These are phyloP conservation scores for Phaeosphaeria sp. DNA, from an alignment of 2,329 filamentous ascomycete species.

Conservation along the genomic window DNA sequence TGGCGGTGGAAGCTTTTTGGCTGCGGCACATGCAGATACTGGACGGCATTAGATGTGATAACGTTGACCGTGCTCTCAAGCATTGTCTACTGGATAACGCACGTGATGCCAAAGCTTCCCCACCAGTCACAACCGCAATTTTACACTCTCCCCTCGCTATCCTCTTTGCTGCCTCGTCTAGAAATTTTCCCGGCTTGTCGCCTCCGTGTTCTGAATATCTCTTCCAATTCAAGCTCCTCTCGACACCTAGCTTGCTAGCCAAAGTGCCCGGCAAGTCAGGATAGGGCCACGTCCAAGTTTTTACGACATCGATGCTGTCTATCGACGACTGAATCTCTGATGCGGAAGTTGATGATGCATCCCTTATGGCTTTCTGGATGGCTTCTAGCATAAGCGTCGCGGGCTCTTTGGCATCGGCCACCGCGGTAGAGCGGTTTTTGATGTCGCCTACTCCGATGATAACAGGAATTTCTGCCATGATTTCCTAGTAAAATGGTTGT, in stretches of 20 bases:
- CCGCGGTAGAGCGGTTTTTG: constrained; percentile 61
- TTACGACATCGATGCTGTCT: constrained; percentile 66
- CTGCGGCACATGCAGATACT: constrained; percentile 60
- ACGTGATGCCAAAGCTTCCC: constrained; percentile 69
- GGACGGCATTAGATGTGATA: constrained; percentile 4
- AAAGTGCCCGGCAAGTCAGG: constrained; percentile 63
- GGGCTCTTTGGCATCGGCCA: constrained; percentile 65
- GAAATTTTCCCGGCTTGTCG: constrained; percentile 65
- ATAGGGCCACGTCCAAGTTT: constrained; percentile 72
- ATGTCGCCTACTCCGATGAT: constrained; percentile 69
- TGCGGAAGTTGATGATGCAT: constrained; percentile 50
- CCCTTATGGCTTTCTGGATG: constrained; percentile 59
- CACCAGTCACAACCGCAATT: constrained; percentile 67
- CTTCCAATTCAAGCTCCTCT: constrained; percentile 54
- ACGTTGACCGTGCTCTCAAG: not conserved
- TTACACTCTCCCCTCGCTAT: constrained; percentile 61
- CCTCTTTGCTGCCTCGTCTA: constrained; percentile 68
- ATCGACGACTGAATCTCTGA: constrained; percentile 54
- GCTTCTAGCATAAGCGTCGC: constrained; percentile 65
- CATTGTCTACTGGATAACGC: constrained; percentile 22
- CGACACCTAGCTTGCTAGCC: constrained; percentile 56
- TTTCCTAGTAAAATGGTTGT: not conserved
- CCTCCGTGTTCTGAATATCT: constrained; percentile 66
- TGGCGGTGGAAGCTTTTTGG: constrained; percentile 62
- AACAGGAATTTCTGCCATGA: constrained; percentile 52